These are phyloP conservation scores for Aspergillus sergii DNA, from an alignment of 2,329 filamentous ascomycete species.

Conservation along the genomic window DNA sequence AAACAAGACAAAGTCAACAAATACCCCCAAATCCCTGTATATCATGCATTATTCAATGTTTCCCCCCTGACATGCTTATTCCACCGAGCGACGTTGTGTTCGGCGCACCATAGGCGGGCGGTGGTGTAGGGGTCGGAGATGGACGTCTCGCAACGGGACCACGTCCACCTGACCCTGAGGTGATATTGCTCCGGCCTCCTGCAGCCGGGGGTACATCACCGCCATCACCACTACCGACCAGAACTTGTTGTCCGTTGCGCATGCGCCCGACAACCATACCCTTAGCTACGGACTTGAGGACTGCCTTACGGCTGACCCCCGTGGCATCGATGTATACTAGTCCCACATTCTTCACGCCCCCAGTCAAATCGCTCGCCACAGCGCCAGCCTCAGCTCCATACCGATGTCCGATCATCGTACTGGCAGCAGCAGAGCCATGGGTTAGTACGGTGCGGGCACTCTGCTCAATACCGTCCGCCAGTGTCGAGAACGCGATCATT, in stretches of 20 bases:
- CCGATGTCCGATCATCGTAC: conserved; percentile 81
- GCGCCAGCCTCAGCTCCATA: conserved; percentile 85
- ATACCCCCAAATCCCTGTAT: not conserved
- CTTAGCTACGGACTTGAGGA: conserved; percentile 94
- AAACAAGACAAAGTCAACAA: not conserved
- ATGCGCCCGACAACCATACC: conserved; percentile 70
- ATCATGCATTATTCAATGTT: conserved; percentile 21
- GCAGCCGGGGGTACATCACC: conserved; percentile 34
- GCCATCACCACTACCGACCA: conserved; percentile 51
- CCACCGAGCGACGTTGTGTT: conserved; percentile 38
- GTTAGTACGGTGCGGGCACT: conserved; percentile 77
- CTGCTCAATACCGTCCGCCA: conserved; percentile 91
- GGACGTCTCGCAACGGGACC: conserved; percentile 31
- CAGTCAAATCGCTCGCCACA: conserved; percentile 73
- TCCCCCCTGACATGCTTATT: conserved; percentile 34
- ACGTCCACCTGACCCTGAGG: conserved; percentile 11
- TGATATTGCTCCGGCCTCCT: conserved; percentile 2
- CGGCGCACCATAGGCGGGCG: conserved; percentile 43
- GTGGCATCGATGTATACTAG: conserved; percentile 96
- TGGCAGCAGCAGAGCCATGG: conserved; percentile 75
- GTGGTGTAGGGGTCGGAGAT: conserved; percentile 41
- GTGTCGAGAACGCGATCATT: conserved; percentile 92
- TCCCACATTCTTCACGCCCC: conserved; percentile 93
- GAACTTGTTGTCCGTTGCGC: conserved; percentile 51
- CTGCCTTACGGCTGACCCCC: conserved; percentile 83